phyloP scores from a whole-genome alignment of 129 eudicot species.

The Scalesia atractyloides region DNA sequence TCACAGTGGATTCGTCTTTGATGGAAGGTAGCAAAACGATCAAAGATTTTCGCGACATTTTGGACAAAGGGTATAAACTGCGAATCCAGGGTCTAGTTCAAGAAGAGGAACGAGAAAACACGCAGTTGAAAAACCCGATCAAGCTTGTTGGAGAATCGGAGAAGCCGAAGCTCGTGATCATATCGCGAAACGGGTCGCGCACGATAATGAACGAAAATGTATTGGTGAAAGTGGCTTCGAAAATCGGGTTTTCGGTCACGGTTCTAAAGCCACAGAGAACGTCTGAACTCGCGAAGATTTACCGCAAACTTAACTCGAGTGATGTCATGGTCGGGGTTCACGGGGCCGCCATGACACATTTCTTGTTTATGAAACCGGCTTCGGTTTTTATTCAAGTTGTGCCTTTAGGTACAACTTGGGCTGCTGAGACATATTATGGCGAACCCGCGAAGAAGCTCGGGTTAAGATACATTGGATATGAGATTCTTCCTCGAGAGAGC shows the following conservation, averaged over 20 bases:
- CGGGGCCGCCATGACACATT: constrained; percentile 98
- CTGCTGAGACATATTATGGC: constrained; percentile 89
- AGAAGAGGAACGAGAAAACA: constrained; percentile 60
- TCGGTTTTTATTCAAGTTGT: constrained; percentile 81
- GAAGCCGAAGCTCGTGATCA: constrained; percentile 74
- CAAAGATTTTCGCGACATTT: constrained; percentile 64
- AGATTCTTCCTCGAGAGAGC: constrained; percentile 74
- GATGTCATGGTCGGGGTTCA: constrained; percentile 96
- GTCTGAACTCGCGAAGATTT: constrained; percentile 73
- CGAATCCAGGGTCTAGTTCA: constrained; percentile 55
- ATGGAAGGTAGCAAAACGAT: constrained; percentile 62
- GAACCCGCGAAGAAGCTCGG: constrained; percentile 79
- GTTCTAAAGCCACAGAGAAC: constrained; percentile 63
- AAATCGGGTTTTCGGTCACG: constrained; percentile 69
- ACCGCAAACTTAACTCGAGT: constrained; percentile 73
- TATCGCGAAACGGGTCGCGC: constrained; percentile 82
- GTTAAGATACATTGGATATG: constrained; percentile 69
- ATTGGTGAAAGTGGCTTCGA: constrained; percentile 59
- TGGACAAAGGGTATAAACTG: constrained; percentile 77
- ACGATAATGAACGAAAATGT: constrained; percentile 68
- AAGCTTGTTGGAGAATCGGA: not conserved
- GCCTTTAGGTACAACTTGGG: constrained; percentile 94
- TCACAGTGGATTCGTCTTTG: constrained; percentile 54
- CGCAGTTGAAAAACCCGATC: constrained; percentile 22
- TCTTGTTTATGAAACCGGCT: constrained; percentile 77